Evolutionary conservation across 805 yeast genomes (phyloP), one percentile per base, ranked within the genome.

Genomic region (Pichia insulana): DNA sequence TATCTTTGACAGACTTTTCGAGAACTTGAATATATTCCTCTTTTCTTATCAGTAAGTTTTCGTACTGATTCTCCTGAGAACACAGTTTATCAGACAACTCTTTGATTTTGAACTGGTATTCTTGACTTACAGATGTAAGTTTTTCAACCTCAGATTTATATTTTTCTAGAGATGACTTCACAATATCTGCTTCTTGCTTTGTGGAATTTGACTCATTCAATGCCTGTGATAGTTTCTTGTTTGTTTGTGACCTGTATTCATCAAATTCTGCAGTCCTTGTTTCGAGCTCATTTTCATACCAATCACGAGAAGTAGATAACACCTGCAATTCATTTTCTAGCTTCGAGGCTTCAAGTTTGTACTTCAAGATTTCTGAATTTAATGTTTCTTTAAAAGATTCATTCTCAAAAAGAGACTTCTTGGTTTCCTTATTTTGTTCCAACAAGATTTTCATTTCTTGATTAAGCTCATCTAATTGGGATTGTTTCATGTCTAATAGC

Each of bases 11-110:
- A 0, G 77, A 61, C 39, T 68, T 71, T 39, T 79, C 77, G 42
- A 80, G 65, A 15, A 83, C 62, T 34, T 73, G 76, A 5, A 76
- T 64, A 31, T 80, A 59, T 39, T 83, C 76, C 39, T 80, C 80
- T 57, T 81, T 85, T 36, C 75, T 61, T 2, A 74, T 57, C 61
- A 79, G 71, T 53, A 81, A 88, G 27, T 71, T 70, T 16, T 70
- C 50, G 52, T 76, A 77, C 30, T 70, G 73, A 30, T 70, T 74
- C 48, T 76, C 71, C 31, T 68, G 68, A 1, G 57, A 44, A 1
- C 68, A 57, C 11, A 63, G 48, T 22, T 69, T 63, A 48, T 70
- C 76, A 19, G 68, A 69, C 22, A 80, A 55, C 4, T 68, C 62
- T 48, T 73, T 74, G 20, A 76, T 57, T 42, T 73, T 66, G 2